A percentile compares a stretch with the other conserved stretches of the same genome.
phyloP scores from a whole-genome alignment of 805 yeast genomes.

The Candida hispaniensis region DNA sequence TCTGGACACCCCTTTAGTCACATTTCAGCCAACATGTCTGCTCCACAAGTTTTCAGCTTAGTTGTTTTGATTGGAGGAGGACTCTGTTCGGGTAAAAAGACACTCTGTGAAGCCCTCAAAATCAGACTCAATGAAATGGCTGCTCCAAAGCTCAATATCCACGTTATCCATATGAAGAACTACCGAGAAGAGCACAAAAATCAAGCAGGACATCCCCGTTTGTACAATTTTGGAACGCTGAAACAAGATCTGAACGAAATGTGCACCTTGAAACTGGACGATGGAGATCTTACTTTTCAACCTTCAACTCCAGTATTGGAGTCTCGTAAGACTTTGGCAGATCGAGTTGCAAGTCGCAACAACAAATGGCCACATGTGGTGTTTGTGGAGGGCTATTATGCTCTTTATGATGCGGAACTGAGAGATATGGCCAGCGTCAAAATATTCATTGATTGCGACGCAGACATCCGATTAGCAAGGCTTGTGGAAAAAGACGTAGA shows the following conservation, averaged over 20 bases:
- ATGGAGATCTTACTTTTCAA: constrained; percentile 6
- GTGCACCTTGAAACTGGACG: background rate
- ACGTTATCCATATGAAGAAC: constrained; percentile 37
- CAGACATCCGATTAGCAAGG: constrained; percentile 73
- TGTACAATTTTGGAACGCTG: constrained; percentile 30
- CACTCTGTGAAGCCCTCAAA: constrained; percentile 27
- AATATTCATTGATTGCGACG: constrained; percentile 72
- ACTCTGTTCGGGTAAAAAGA: constrained; percentile 43
- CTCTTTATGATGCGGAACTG: constrained; percentile 52
- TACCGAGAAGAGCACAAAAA: constrained; percentile 22
- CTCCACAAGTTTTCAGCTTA: constrained; percentile 16
- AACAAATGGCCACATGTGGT: constrained; percentile 22
- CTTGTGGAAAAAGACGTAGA: constrained; percentile 30
- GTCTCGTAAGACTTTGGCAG: constrained; percentile 26
- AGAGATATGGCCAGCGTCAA: constrained; percentile 49
- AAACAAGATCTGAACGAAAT: constrained; percentile 18
- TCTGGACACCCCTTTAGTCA: no score
- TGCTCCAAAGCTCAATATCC: constrained; percentile 21
- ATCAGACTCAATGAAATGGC: constrained; percentile 25
- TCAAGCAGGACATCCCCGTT: constrained; percentile 17
- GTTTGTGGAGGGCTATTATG: constrained; percentile 69
- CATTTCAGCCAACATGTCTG: no score
- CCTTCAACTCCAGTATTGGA: constrained; percentile 2
- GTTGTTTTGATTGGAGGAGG: constrained; percentile 52
- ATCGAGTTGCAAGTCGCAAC: constrained; percentile 19